Base-by-base conservation (phyloP, 768 basidiomycete genomes). In the Tricholoma hemisulphureum region DNA sequence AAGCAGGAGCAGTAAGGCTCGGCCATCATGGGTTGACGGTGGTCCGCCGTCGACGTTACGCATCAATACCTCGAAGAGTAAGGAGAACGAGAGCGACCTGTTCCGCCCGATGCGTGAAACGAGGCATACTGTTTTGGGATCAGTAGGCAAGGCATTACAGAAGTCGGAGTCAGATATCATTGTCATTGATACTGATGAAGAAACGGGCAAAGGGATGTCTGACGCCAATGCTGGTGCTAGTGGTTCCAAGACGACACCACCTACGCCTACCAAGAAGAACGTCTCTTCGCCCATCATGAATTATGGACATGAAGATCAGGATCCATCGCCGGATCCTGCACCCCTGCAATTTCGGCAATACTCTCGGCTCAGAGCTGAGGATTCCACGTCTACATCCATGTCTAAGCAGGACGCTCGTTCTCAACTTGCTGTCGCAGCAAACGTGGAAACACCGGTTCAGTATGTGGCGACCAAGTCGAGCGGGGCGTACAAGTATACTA, bases 161-260 rank as follows among this genome's bases (percentile, higher is more conserved):
- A 48, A 45, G 20, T 11, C 51, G 14, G 29, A 28, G 11, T 3
- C 2, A 4, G 52, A 57, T 21, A n/a, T 57, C 11, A 57, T 58
- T 21, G 48, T 51, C 13, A 34, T 60, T 21, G 59, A 60, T 35
- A 56, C 51, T 37, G 59, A 60, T n/a, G 59, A 57, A 2, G 46
- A 48, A 7, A 23, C 8, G 16, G 14, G 26, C 8, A 28, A 49
- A 29, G 14, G 9, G 24, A 29, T 29, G 16, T 8, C 26, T 29
- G n/a, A 16, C 9, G 16, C 3, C 8, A 23, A 35, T 53, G 13
- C 13, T 23, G 16, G 21, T 53, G 8, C 4, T 23, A 16, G n/a
- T 6, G 34, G 8, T 26, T 26, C 35, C 23, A 16, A 39, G 37
- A 5, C 18, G 37, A 39, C 35, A 39, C 34, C 2, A 11, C 50